Evolutionary conservation across 1,139 yeast genomes (phyloP).

Genomic region (Meyerozyma guilliermondii): DNA sequence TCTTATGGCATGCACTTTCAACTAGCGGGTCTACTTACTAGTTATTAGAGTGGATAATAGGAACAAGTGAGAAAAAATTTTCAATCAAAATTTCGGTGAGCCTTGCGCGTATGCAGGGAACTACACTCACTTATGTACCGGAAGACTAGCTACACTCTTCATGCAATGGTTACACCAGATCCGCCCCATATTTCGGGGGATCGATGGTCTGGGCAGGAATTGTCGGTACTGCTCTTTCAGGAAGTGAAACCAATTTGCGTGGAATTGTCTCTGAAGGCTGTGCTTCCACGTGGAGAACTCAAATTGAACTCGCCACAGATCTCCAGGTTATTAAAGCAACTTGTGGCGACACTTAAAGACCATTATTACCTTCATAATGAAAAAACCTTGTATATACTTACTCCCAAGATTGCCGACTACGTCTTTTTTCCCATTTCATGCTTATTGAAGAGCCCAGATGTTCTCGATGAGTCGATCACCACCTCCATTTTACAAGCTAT

Average conservation of each 20-base stretch:
- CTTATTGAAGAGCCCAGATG: constrained; percentile 37
- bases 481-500: constrained; percentile 8
- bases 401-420: constrained; percentile 52
- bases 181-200: background rate
- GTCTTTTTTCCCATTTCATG: constrained; percentile 56
- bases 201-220: background rate
- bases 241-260: constrained; percentile 9
- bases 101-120: background rate
- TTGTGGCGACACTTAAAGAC: constrained; percentile 9
- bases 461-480: constrained; percentile 3
- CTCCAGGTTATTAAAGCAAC: constrained; percentile 6
- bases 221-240: constrained; percentile 10
- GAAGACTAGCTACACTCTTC: background rate
- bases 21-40: constrained; percentile 1
- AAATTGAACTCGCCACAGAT: constrained; percentile 11
- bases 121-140: background rate
- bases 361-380: constrained; percentile 13
- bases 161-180: background rate
- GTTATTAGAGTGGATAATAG: background rate
- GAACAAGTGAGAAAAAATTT: background rate
- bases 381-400: constrained; percentile 18
- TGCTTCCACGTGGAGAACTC: constrained; percentile 12
- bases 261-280: constrained; percentile 11
- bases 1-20: background rate
- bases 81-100: background rate